Evolutionary conservation across 257 asterid genomes (phyloP).

Genomic region (Solanum corneliomulleri): DNA sequence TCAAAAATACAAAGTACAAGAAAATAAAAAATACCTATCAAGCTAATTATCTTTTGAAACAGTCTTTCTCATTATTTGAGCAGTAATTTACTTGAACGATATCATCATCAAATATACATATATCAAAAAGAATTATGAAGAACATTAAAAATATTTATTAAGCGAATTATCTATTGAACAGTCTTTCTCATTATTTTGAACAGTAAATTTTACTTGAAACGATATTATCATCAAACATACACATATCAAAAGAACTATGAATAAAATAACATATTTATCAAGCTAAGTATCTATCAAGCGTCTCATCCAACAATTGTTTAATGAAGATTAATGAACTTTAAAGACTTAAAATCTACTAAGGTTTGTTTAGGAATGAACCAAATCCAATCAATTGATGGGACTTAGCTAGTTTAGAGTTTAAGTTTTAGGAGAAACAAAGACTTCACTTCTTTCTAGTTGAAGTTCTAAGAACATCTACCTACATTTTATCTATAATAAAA

Average conservation of each 20-base stretch:
- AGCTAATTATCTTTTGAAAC: background rate
- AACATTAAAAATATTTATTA: background rate
- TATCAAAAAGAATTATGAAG: background rate
- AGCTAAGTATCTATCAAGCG: too few relatives aligned
- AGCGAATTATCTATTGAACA: too few relatives aligned
- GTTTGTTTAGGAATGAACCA: too few relatives aligned
- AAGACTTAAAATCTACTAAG: background rate
- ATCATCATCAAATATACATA: background rate
- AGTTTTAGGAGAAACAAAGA: background rate
- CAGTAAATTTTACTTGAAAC: background rate
- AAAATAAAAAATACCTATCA: background rate
- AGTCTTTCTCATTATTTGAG: background rate
- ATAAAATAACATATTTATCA: too few relatives aligned
- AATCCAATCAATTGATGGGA: too few relatives aligned
- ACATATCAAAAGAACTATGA: background rate
- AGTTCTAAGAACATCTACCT: too few relatives aligned
- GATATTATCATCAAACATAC: background rate
- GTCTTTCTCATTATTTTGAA: background rate
- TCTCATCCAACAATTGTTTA: too few relatives aligned
- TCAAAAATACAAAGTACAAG: background rate
- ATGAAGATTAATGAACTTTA: too few relatives aligned
- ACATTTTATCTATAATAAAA: too few relatives aligned
- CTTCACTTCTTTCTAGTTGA: background rate
- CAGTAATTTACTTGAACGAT: background rate
- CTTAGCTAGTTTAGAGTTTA: background rate